These are phyloP conservation scores for Crithidia thermophila DNA, from an alignment of 208 protist genomes.

Conservation along the genomic window DNA sequence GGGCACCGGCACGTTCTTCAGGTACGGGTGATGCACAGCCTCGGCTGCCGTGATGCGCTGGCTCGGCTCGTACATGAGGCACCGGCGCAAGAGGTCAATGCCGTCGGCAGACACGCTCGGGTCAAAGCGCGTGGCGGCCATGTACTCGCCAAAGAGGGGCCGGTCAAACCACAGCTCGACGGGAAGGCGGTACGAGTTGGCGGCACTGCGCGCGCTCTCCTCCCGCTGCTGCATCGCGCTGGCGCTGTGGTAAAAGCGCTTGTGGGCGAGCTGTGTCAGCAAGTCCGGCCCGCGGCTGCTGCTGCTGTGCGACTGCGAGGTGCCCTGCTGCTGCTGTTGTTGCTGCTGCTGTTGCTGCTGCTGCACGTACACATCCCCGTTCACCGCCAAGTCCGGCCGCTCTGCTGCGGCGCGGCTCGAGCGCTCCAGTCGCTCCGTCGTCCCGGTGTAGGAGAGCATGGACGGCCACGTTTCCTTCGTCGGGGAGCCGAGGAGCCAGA, in stretches of 20 bases:
- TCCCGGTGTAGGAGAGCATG: constrained; percentile 68
- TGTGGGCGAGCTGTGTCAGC: constrained; percentile 26
- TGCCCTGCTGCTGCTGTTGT: constrained; percentile 6
- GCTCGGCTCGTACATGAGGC: constrained; percentile 71
- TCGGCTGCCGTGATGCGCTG: constrained; percentile 66
- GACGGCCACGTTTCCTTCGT: constrained; percentile 95
- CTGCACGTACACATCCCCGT: constrained; percentile 17
- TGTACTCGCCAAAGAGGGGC: constrained; percentile 55
- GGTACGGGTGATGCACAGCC: constrained; percentile 69
- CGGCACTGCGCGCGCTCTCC: constrained; percentile 15
- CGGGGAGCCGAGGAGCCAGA: constrained; percentile 93
- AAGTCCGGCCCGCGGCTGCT: constrained; percentile 22
- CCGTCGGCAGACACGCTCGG: constrained; percentile 49
- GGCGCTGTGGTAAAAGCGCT: constrained; percentile 31
- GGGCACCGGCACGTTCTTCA: constrained; percentile 37
- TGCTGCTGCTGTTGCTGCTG: constrained; percentile 17
- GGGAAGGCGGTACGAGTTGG: constrained; percentile 55
- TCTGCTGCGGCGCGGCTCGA: constrained; percentile 19
- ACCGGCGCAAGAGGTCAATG: constrained; percentile 65
- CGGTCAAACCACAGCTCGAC: constrained; percentile 54
- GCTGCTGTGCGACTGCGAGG: constrained; percentile 11
- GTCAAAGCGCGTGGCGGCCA: constrained; percentile 48
- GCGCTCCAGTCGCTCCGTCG: constrained; percentile 41
- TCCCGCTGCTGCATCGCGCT: constrained; percentile 24
- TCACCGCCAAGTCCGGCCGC: constrained; percentile 18